phyloP scores from a whole-genome alignment of 495 filamentous ascomycete genomes.

The Sporormia fimetaria region DNA sequence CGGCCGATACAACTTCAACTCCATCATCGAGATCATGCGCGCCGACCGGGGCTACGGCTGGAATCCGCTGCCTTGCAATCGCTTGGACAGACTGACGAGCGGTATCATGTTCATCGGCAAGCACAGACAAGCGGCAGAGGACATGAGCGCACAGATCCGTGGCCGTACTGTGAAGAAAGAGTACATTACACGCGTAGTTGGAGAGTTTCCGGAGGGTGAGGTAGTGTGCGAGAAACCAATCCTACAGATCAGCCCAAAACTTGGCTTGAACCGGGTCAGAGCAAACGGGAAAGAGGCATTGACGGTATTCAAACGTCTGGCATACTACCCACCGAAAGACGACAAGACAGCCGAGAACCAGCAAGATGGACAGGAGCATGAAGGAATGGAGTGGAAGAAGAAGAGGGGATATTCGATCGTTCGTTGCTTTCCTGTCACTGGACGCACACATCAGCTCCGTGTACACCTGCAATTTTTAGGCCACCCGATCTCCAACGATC shows the following conservation, averaged over 20 bases:
- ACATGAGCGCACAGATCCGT: constrained; percentile 58
- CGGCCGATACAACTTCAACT: constrained; percentile 90
- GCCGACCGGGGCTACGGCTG: constrained; percentile 58
- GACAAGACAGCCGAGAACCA: constrained; percentile 1
- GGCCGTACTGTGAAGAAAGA: constrained; percentile 77
- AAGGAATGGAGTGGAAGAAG: constrained; percentile 28
- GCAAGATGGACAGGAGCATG: constrained; percentile 26
- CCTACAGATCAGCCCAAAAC: constrained; percentile 84
- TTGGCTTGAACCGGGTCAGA: constrained; percentile 84
- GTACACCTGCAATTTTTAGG: constrained; percentile 93
- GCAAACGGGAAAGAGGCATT: constrained; percentile 82
- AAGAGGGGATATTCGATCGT: constrained; percentile 80
- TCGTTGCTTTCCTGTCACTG: constrained; percentile 83
- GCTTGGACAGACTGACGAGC: constrained; percentile 86
- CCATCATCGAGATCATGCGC: constrained; percentile 84
- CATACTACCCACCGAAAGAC: constrained; percentile 57
- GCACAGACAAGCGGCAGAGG: constrained; percentile 62
- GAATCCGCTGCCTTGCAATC: constrained; percentile 75
- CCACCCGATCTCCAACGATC: constrained; percentile 91
- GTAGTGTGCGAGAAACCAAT: constrained; percentile 88
- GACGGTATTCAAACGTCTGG: constrained; percentile 80
- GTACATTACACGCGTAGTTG: constrained; percentile 83
- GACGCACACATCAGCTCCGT: constrained; percentile 86
- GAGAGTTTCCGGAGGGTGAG: constrained; percentile 67
- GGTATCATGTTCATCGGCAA: constrained; percentile 98